Percentiles rank a stretch among this genome's conserved stretches.
Conservation (phyloP, 768 basidiomycete genomes). For the Cytidiella melzeri region DNA sequence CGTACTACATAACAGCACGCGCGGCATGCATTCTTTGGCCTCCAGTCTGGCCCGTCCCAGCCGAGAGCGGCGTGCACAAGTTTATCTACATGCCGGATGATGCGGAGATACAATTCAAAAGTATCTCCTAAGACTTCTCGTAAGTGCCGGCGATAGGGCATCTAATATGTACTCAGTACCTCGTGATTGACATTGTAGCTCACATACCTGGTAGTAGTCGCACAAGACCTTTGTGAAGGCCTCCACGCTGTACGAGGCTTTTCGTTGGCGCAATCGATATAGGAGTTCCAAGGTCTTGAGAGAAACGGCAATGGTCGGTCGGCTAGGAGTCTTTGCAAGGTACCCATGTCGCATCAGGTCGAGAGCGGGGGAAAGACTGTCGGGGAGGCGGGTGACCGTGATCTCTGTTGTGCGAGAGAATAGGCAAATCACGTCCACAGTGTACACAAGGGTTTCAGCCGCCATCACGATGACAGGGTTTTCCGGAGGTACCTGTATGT, state of each 20-base stretch:
- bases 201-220: slow-evolving; percentile 11
- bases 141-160: slow-evolving; percentile 21
- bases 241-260: slow-evolving; percentile 12
- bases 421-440: not conserved
- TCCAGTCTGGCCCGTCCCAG: slow-evolving; percentile 26
- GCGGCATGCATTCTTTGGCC: slow-evolving; percentile 29
- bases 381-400: not conserved
- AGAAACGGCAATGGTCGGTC: slow-evolving; percentile 4
- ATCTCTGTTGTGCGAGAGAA: not conserved
- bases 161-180: slow-evolving; percentile 13
- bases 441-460: too few relatives aligned
- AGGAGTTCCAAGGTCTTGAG: slow-evolving; percentile 7
- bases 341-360: slow-evolving; percentile 8
- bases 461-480: too few relatives aligned
- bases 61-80: slow-evolving; percentile 22
- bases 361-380: slow-evolving; percentile 7
- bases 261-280: slow-evolving; percentile 2
- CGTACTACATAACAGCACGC: slow-evolving; percentile 31
- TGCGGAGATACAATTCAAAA: slow-evolving; percentile 31
- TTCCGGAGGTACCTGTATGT: too few relatives aligned
- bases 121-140: slow-evolving; percentile 24
- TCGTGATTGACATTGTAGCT: too few relatives aligned
- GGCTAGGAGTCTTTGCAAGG: slow-evolving; percentile 1
- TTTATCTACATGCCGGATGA: slow-evolving; percentile 17
- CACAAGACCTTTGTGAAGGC: slow-evolving; percentile 10